Evolutionary conservation across 257 asterid genomes (phyloP), one percentile per base, ranked within the genome.

Genomic region (Solanum virginianum): DNA sequence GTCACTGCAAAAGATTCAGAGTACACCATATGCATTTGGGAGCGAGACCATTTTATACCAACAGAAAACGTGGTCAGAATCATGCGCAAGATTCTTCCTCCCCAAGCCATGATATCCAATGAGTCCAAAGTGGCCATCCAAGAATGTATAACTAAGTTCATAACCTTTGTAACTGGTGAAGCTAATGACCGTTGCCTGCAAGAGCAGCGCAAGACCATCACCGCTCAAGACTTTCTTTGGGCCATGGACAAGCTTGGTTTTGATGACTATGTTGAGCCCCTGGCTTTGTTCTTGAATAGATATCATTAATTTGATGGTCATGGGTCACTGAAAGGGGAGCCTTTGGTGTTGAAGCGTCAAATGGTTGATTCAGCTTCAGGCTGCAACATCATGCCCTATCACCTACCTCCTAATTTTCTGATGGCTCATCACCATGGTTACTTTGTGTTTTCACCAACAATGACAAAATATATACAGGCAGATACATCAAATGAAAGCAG

Each of bases 241-340:
- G 98, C 99, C 20, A 96, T 96, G 99, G 93, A 97, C 92, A 96
- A 96, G 88, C 95, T 96, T 16, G 99, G 99, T 0, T 96, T 93
- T 22, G 98, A 36, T 36, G 39, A 36, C 39, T 36, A 36, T 5
- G 5, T 36, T 36, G 39, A 36, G 39, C 4, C 39, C 39, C 39
- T 36, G 39, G 39, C 39, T 36, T 36, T 36, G 5, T 36, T 36
- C 39, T 3, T 36, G 39, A 5, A 3, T 36, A 36, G 39, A 36
- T 36, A 36, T 36, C 39, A 4, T 36, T 0, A 36, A 0, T 3
- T 36, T 36, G 39, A 3, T 36, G 39, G 39, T 36, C 39, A 0
- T 36, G 39, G 39, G 0, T 36, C 39, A 3, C 5, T 36, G 39
- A 36, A 36, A 36, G 5, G 39, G 39, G 39, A 3, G 39, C 39